Evolutionary conservation across 441 rosid genomes (phyloP), one percentile per base, ranked within the genome.

Genomic region (Gossypium davidsonii): DNA sequence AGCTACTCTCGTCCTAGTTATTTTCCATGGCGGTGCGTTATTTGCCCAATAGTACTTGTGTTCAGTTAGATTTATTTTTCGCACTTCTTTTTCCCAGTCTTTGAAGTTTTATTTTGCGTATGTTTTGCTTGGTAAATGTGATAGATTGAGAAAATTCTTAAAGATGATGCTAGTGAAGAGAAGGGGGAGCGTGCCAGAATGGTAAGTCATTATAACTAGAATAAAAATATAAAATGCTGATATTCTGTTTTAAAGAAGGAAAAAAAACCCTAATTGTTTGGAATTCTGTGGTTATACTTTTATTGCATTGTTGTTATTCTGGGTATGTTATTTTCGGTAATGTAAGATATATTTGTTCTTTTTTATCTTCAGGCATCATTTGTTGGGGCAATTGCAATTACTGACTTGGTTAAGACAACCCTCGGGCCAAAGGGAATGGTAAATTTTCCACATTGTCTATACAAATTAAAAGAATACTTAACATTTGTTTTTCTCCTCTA

Each of bases 361-460:
- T 7, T 18, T 65, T 60, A 49, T 44, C 4, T 12, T 39, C 72
- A 94, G 99, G 96, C 98, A 37, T 92, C 98, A 25, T 91, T 92
- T 76, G 82, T 95, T 77, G 99, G 97, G 77, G 99, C 97, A 37
- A 90, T 91, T 90, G 98, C 99, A 15, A 85, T 95, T 73, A 82
- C 92, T 25, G 98, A 95, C 80, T 82, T 95, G 77, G 92, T 95
- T n/a, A 95, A 95, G 84, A 88, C 98, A 66, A 95, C 99, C 59
- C 76, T 95, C 72, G 99, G 99, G 25, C 99, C 99, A 0, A 92
- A 95, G 83, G 99, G 99, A 61, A 95, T 95, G 99, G 98, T 92
- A 78, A 71, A 74, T n/a, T 62, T 23, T 82, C 66, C 37, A 28
- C 28, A 52, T 56, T 46, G 25, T 77, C 11, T 26, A 52, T 10